Evolutionary conservation across 139 green algal species (phyloP), one percentile per base, ranked within the genome.

Genomic region (Gonium pectorale): DNA sequence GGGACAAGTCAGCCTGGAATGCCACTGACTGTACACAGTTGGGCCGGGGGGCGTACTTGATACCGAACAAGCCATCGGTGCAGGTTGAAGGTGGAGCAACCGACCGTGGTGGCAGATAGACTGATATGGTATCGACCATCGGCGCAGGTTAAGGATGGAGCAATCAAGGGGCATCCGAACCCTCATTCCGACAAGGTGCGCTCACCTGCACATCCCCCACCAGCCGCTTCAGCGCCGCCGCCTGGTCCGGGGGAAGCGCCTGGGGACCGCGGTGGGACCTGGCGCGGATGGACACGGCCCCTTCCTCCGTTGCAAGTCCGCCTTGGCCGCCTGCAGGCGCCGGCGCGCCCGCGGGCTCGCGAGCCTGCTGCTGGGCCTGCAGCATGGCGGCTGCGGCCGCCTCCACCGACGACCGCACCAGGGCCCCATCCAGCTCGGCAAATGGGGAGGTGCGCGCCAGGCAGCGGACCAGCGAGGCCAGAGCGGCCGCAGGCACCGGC

Each of bases 361-460:
- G 15, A 9, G 19, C 49, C 31, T 15, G 49, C 31, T 31, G 51
- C 33, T 38, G 35, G 22, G 72, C 72, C 35, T 54, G 1, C 24
- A 9, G 17, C 24, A 17, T 64, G 19, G 17, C 22, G 26, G 35
- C 49, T 0, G 72, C 72, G 24, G 37, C 52, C 6, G 33, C 37
- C 43, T 77, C 43, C 40, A 68, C 71, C 0, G 66, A n/a, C 22
- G 49, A 37, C 35, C 52, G 19, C 38, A 80, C 51, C 21, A 79
- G 49, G 41, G 17, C 71, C 19, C 54, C 71, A 21, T 68, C 52
- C 35, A 80, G 43, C 52, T 80, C 72, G 7, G 72, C 54, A 11
- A 37, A 24, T 24, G 72, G 72, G 7, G 72, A 68, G 35, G 68
- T 54, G 35, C 72, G 60, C 52, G 72, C 72, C 22, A 80, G 40